Evolutionary conservation across 805 yeast species (phyloP).

Genomic region (Yarrowia keelungensis): DNA sequence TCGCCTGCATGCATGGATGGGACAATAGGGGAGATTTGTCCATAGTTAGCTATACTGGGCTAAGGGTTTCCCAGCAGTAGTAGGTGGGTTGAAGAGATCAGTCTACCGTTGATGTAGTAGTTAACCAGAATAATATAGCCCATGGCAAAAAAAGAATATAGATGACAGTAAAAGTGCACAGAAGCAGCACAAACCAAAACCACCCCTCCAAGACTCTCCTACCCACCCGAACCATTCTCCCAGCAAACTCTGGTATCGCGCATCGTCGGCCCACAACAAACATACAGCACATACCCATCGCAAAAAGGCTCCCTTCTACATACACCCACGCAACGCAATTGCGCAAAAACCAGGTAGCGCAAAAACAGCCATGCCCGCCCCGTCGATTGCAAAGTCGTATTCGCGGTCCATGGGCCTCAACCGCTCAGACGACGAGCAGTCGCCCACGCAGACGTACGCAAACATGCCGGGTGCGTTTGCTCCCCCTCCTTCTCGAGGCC

Average conservation of each 20-base stretch:
- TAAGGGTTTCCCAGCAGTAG: conserved; percentile 3
- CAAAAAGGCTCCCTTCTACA: conserved; percentile 28
- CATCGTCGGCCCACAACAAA: conserved; percentile 38
- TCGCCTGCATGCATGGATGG: conserved; percentile 24
- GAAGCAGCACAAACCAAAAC: too few relatives aligned
- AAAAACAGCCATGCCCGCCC: conserved; percentile 33
- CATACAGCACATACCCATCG: conserved; percentile 23
- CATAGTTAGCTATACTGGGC: not conserved
- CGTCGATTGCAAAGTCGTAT: conserved; percentile 38
- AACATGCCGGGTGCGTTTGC: conserved; percentile 38
- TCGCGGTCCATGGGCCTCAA: conserved; percentile 38
- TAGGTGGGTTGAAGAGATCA: conserved; percentile 2
- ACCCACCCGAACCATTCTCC: conserved; percentile 20
- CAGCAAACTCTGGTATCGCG: conserved; percentile 28
- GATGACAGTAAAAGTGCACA: too few relatives aligned
- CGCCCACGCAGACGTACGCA: conserved; percentile 30
- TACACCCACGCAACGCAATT: conserved; percentile 31
- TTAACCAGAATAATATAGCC: not conserved
- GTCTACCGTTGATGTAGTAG: conserved; percentile 2
- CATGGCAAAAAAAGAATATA: not conserved
- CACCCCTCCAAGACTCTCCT: not conserved
- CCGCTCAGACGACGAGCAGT: conserved; percentile 36
- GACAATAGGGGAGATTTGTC: conserved; percentile 18
- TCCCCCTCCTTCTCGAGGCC: not conserved
- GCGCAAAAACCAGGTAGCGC: conserved; percentile 8